phyloP scores from a whole-genome alignment of 2,329 filamentous ascomycete species.

The Fusarium citri region DNA sequence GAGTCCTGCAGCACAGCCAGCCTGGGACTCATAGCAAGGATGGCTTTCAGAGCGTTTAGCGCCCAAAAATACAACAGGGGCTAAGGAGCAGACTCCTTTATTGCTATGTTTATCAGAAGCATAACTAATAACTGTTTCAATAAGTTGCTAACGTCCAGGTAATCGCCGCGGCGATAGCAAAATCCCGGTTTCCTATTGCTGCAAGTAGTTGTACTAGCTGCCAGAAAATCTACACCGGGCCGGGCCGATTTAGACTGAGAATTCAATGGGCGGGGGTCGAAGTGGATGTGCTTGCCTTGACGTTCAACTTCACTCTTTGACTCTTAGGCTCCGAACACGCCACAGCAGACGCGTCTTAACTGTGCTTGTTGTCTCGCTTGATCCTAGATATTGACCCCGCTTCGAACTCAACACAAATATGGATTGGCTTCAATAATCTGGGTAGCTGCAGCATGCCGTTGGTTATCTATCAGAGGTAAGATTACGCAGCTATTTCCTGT shows the following conservation, averaged over 20 bases:
- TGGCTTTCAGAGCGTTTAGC: neutral
- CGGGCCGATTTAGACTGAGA: neutral
- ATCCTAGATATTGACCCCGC: neutral
- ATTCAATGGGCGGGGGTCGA: neutral
- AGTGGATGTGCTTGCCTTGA: neutral
- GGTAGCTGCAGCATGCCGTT: neutral
- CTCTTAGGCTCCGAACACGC: neutral
- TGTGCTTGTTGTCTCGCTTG: neutral
- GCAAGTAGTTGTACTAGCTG: neutral
- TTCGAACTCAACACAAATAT: neutral
- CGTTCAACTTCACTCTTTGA: neutral
- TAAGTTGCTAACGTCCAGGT: neutral
- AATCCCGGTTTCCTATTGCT: neutral
- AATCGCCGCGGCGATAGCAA: rapidly evolving
- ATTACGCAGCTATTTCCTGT: neutral
- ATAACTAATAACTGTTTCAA: too few relatives aligned
- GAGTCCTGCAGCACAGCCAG: neutral
- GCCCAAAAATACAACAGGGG: neutral
- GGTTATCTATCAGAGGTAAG: neutral
- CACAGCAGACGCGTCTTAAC: neutral
- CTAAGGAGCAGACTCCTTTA: neutral
- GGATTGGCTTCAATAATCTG: neutral
- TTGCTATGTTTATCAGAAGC: too few relatives aligned
- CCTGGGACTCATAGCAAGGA: neutral
- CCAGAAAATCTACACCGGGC: neutral